Evolutionary conservation across 2,329 filamentous ascomycete genomes (phyloP).

Genomic region (Exophiala sideris): DNA sequence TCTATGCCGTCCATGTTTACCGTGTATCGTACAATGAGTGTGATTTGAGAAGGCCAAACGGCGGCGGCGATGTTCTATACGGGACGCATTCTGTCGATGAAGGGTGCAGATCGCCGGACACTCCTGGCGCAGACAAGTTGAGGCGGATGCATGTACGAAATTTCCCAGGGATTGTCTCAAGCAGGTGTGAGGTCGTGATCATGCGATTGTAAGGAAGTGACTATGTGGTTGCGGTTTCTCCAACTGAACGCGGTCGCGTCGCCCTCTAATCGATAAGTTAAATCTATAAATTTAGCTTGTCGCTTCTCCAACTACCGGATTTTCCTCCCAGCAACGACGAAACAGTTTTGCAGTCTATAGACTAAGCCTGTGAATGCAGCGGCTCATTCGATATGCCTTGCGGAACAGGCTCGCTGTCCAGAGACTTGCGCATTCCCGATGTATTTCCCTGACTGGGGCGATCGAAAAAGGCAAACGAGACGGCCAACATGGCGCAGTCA

Average conservation of each 20-base stretch:
- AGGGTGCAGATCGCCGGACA: no score
- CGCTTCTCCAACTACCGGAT: background rate
- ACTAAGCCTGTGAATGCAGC: constrained; percentile 14
- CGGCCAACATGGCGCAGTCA: constrained; percentile 20
- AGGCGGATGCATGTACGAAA: background rate
- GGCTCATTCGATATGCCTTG: constrained; percentile 14
- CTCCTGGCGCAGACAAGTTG: no score
- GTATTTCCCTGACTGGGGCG: constrained; percentile 62
- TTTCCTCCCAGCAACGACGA: background rate
- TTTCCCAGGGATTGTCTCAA: background rate
- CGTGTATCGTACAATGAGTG: background rate
- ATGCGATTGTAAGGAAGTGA: no score
- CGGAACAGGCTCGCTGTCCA: constrained; percentile 14
- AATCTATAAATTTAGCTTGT: no score
- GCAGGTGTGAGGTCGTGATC: no score
- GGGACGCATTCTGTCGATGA: background rate
- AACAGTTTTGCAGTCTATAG: background rate
- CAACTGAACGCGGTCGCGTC: background rate
- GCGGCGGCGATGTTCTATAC: background rate
- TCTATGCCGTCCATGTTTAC: constrained; percentile 11
- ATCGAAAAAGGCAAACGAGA: constrained; percentile 65
- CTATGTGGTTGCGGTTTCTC: background rate
- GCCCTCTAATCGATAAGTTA: background rate
- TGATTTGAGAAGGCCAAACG: background rate
- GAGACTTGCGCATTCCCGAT: constrained; percentile 30